Percentiles rank a stretch among this genome's conserved stretches.
phyloP scores from a whole-genome alignment of 1,284 basidiomycete genomes.

The Rhodotorula sp. region DNA sequence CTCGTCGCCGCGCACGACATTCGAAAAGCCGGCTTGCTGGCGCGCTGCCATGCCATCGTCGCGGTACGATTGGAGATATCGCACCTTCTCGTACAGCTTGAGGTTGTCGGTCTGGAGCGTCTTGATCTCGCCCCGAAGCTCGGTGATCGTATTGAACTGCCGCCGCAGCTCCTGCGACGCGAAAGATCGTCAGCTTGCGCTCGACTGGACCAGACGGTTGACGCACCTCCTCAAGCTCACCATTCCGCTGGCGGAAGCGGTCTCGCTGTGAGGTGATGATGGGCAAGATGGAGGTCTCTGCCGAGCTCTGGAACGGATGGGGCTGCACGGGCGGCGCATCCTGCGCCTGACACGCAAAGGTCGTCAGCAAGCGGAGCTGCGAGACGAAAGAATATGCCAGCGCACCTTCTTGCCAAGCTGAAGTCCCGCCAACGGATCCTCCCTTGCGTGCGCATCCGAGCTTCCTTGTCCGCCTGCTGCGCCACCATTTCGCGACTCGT shows the following conservation, averaged over 20 bases:
- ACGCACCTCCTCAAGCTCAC: constrained; percentile 86
- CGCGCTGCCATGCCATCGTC: constrained; percentile 50
- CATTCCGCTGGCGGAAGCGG: constrained; percentile 89
- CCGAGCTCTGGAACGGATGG: constrained; percentile 30
- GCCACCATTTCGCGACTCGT: constrained; percentile 50
- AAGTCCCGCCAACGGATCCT: constrained; percentile 65
- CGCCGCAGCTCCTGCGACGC: constrained; percentile 74
- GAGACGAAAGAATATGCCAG: background rate
- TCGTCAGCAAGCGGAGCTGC: constrained; percentile 8
- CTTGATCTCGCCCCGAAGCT: constrained; percentile 82
- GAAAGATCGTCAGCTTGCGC: background rate
- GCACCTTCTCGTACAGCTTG: constrained; percentile 92
- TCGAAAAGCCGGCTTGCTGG: constrained; percentile 28
- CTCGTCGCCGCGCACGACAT: constrained; percentile 52
- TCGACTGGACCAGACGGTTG: background rate
- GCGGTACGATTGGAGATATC: constrained; percentile 91
- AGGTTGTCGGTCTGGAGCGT: constrained; percentile 85
- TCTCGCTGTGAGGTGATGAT: constrained; percentile 97
- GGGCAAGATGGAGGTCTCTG: constrained; percentile 85
- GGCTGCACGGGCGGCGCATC: background rate
- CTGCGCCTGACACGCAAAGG: background rate
- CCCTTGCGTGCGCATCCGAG: constrained; percentile 12
- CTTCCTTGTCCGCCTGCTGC: background rate
- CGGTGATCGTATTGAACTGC: constrained; percentile 89
- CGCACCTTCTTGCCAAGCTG: constrained; percentile 62